phyloP scores from a whole-genome alignment of 129 eudicot species.

The Saussurea involucrata region DNA sequence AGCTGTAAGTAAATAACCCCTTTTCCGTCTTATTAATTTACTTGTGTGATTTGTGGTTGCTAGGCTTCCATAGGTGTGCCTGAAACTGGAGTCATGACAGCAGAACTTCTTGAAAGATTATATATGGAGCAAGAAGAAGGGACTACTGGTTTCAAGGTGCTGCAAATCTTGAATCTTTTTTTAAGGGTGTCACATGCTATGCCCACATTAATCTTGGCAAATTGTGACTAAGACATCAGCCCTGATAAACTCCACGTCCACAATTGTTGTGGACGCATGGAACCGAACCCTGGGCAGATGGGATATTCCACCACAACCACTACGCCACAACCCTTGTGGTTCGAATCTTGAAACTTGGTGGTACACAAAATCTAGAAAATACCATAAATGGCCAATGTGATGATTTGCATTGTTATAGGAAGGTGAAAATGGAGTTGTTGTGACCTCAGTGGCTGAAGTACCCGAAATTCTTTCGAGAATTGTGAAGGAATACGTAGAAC shows the following conservation, averaged over 20 bases:
- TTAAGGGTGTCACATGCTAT: too few species aligned
- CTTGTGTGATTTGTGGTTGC: slow-evolving; percentile 14
- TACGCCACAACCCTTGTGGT: too few species aligned
- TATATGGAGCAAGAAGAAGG: slow-evolving; percentile 27
- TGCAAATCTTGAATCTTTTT: slow-evolving; percentile 7
- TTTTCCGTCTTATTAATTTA: neutral
- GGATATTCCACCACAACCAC: too few species aligned
- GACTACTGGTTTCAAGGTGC: slow-evolving; percentile 18
- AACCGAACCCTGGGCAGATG: too few species aligned
- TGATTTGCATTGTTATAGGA: slow-evolving; percentile 25
- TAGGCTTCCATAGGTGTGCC: slow-evolving; percentile 65
- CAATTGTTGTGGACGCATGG: too few species aligned
- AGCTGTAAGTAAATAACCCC: neutral
- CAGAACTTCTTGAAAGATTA: slow-evolving; percentile 67
- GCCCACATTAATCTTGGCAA: too few species aligned
- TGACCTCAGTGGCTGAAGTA: slow-evolving; percentile 19
- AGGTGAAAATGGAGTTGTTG: slow-evolving; percentile 61
- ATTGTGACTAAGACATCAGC: too few species aligned
- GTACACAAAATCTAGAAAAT: neutral
- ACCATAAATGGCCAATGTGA: neutral
- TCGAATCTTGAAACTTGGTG: neutral
- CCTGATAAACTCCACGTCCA: too few species aligned
- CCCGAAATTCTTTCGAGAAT: slow-evolving; percentile 36
- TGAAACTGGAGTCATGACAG: slow-evolving; percentile 91
- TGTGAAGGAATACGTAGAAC: slow-evolving; percentile 43